Evolutionary conservation across 2,329 filamentous ascomycete species (phyloP), one percentile per base, ranked within the genome.

Genomic region (Epichloe amarillans): DNA sequence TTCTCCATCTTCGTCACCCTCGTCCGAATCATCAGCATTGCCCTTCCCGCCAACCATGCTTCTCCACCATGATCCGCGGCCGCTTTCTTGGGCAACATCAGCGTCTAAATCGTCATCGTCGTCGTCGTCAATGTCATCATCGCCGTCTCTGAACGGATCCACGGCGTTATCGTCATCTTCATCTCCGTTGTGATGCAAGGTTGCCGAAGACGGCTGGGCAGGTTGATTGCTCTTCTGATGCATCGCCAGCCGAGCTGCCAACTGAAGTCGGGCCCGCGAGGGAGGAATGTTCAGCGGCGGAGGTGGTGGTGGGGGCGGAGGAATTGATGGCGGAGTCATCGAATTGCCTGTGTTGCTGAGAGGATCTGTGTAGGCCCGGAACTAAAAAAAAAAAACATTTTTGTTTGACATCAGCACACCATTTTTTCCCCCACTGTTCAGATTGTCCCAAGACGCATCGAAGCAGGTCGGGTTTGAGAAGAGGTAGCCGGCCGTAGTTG

Each of bases 241-340:
- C 67, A 85, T 79, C 2, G 87, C 80, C 61, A 97, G 75, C 12
- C 90, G 82, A 12, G 87, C 86, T n/a, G 89, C 90, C n/a, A 97
- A 78, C 66, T 95, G 88, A 50, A 88, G 76, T 47, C 91, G 82
- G 7, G 91, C 91, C 49, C 91, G 82, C 7, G 88, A 94, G 2
- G 91, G 90, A 1, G 86, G 83, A 37, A 91, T 82, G 64, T 91
- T 93, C 61, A 95, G 73, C 12, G 89, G 88, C 35, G 86, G 83
- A 21, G 82, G 86, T n/a, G 84, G 84, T 1, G 80, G 76, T 2
- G 75, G 76, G 3, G 79, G 79, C 6, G 79, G 77, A 3, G 67
- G 76, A 46, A 80, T 75, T 12, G 77, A 79, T 2, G 77, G 80
- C 45, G 76, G 79, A 52, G 75, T 73, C 58, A 79, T 66, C 23